Base-by-base conservation (phyloP, 1,139 yeast species). In the Pichia sp. region DNA sequence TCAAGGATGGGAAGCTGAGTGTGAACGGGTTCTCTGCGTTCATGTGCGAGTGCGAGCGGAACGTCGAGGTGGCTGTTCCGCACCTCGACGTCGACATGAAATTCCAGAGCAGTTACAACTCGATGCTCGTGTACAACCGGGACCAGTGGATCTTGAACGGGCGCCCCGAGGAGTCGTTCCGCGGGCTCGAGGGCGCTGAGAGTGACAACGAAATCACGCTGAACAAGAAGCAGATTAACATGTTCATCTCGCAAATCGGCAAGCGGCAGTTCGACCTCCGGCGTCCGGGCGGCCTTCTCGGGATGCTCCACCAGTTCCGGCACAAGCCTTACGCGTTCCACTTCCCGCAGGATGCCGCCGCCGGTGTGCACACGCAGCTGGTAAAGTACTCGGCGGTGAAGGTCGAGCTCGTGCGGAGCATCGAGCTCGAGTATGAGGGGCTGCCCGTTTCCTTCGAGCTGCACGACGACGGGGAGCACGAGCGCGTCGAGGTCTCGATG, bases 371-470 rank as follows among this genome's bases (percentile, higher is more conserved):
- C n/a, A n/a, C n/a, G n/a, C n/a, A n/a, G n/a, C n/a, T 42, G 2
- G 45, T 54, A 6, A 58, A 56, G 34, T 59, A 59, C 34, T 40
- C 46, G 27, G 56, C 60, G 2, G 36, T 52, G 10, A 41, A 33
- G 10, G 61, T 56, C 41, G 60, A 55, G 27, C 40, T 70, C 61
- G 70, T 79, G 50, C 69, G 76, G 45, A 75, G 74, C 49, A 64
- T 80, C 53, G 78, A 74, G 54, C 70, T 78, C 52, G 65, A 65
- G 30, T 75, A 65, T 53, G 59, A 67, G 3, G 63, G 62, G 1
- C 52, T 57, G 14, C 65, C 64, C 14, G 56, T 67, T 7, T 55
- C 64, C 4, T 63, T 62, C 48, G 65, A 65, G 36, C 55, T 65
- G 16, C 59, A 59, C 17, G 59, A 64, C 6, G 60, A 64, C 53